These are phyloP conservation scores for Arxiozyma telluris DNA, from an alignment of 1,139 yeast species.

Conservation along the genomic window DNA sequence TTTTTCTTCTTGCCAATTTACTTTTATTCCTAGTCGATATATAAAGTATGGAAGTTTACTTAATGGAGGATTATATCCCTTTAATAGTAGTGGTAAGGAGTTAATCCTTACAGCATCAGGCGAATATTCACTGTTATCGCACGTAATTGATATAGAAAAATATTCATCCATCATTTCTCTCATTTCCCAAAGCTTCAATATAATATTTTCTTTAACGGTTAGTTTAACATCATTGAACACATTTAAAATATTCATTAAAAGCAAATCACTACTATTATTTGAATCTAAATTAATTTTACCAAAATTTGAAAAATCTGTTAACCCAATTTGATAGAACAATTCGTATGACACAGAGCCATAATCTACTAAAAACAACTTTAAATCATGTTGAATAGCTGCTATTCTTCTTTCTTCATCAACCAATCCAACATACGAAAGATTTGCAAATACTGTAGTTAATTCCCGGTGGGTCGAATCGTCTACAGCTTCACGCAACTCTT, in stretches of 20 bases:
- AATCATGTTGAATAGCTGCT: constrained; percentile 76
- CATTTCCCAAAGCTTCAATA: constrained; percentile 38
- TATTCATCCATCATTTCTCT: constrained; percentile 76
- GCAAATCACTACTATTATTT: constrained; percentile 25
- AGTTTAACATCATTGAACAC: constrained; percentile 11
- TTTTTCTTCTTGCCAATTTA: constrained; percentile 60
- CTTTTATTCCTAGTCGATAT: constrained; percentile 47
- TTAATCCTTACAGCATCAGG: constrained; percentile 32
- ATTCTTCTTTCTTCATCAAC: constrained; percentile 64
- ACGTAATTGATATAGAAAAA: constrained; percentile 45
- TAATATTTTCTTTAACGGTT: constrained; percentile 16
- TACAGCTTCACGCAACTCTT: constrained; percentile 44
- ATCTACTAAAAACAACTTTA: constrained; percentile 68
- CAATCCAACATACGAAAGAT: constrained; percentile 71
- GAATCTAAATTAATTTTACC: constrained; percentile 46
- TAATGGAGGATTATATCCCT: constrained; percentile 53
- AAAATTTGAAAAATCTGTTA: constrained; percentile 73
- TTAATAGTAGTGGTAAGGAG: constrained; percentile 60
- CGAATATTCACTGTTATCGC: constrained; percentile 18
- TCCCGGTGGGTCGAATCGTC: constrained; percentile 40
- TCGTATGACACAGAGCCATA: constrained; percentile 63
- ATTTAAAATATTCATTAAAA: constrained; percentile 4
- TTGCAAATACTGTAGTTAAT: constrained; percentile 59
- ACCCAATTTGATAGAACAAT: constrained; percentile 70
- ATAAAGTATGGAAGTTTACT: constrained; percentile 61